Conservation (phyloP, 495 filamentous ascomycete species). For the Aspergillus funiculosus region DNA sequence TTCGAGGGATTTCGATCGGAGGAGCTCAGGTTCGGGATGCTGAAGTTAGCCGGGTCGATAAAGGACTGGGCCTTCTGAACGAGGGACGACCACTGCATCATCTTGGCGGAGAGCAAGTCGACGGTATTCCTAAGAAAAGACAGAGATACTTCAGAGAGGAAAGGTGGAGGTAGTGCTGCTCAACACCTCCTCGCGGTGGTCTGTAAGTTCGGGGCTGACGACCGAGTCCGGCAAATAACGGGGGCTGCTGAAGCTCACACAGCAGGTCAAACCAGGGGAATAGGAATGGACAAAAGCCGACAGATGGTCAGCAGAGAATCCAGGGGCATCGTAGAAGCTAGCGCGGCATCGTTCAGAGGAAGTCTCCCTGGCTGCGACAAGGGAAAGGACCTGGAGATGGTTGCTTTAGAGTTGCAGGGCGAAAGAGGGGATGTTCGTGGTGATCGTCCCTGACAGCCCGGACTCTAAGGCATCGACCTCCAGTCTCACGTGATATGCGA, state of each 20-base stretch:
- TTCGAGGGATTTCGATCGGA: slow-evolving; percentile 80
- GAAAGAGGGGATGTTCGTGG: slow-evolving; percentile 9
- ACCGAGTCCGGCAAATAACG: slow-evolving; percentile 19
- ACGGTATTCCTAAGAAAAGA: neutral
- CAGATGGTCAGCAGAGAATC: slow-evolving; percentile 14
- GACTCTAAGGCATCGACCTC: slow-evolving; percentile 9
- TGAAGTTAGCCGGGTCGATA: slow-evolving; percentile 73
- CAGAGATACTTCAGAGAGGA: slow-evolving; percentile 1
- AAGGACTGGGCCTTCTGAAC: slow-evolving; percentile 93
- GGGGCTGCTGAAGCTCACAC: slow-evolving; percentile 24
- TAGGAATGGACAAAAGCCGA: slow-evolving; percentile 25
- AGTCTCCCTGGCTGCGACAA: slow-evolving; percentile 4
- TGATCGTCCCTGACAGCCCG: slow-evolving; percentile 13
- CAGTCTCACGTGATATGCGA: slow-evolving; percentile 16
- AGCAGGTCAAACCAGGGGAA: slow-evolving; percentile 18
- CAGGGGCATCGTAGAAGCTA: slow-evolving; percentile 30
- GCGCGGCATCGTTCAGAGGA: slow-evolving; percentile 23
- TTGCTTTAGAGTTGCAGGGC: neutral
- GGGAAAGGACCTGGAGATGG: slow-evolving; percentile 19
- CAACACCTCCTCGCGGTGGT: neutral
- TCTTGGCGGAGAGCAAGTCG: slow-evolving; percentile 26
- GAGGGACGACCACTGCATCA: slow-evolving; percentile 79
- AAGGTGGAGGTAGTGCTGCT: neutral
- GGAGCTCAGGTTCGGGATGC: slow-evolving; percentile 56
- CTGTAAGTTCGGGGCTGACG: slow-evolving; percentile 11